Base-by-base conservation (phyloP, 257 asterid species). In the Solanum rostratum region DNA sequence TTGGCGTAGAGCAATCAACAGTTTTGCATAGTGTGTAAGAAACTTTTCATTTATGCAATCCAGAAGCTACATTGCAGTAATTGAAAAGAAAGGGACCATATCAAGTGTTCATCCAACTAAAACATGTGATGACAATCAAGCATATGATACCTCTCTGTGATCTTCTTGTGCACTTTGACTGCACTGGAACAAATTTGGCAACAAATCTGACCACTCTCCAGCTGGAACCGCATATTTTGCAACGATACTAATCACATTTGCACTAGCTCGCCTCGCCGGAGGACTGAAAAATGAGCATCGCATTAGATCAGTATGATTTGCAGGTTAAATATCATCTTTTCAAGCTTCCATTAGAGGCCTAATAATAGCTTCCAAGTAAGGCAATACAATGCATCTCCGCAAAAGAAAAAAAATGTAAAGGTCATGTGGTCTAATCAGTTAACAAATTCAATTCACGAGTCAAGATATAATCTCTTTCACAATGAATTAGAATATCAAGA, bases 171-270 rank as follows among this genome's bases (percentile, higher is more conserved):
- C 90, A 85, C 99, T 97, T 86, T 93, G 98, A 90, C 98, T 95
- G 85, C 98, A 95, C 86, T 97, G 97, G 87, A 97, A 96, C 60
- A 97, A 91, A 90, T 93, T 95, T 24, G 99, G 99, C 90, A 97
- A 88, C 85, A 97, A 89, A 88, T 97, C 98, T 80, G 97, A 93
- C 99, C 99, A 97, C 88, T 97, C 99, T 76, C 99, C 98, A 69
- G 95, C 89, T 45, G 99, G 98, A 81, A 97, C 98, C 13, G 98
- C 98, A 90, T 95, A 97, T 85, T 97, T 97, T 39, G 99, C 98
- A 74, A 97, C 88, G 55, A 97, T 94, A 87, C 99, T 97, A 84
- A 97, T 97, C 84, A 97, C 99, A 92, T 97, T 95, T 70, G 99
- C 98, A 83, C 99, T 97, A 57, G 99, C 99, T 88, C 93, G 89